These are phyloP conservation scores for Sugiyamaella smithiae DNA, from an alignment of 805 yeast genomes.

Conservation along the genomic window DNA sequence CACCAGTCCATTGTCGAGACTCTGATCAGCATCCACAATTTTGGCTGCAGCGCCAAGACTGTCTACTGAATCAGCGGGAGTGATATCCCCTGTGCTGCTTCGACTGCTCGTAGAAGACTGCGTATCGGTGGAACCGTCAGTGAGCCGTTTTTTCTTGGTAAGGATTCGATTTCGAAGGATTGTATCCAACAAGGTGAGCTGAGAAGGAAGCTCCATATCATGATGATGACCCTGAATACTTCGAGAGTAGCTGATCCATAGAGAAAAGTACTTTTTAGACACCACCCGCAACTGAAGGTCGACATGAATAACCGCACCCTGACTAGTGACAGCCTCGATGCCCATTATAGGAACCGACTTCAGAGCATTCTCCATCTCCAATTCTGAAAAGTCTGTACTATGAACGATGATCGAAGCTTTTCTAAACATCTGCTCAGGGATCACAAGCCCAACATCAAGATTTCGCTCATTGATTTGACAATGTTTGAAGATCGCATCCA, in stretches of 20 bases:
- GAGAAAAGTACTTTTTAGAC: conserved; percentile 52
- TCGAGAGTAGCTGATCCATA: conserved; percentile 88
- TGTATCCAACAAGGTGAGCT: conserved; percentile 40
- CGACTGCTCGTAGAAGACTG: conserved; percentile 11
- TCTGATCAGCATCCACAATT: neutral
- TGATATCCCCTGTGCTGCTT: conserved; percentile 12
- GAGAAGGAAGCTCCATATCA: conserved; percentile 49
- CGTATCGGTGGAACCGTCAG: neutral
- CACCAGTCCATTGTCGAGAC: too few relatives aligned
- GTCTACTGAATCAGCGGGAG: conserved; percentile 33
- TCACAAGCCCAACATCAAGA: conserved; percentile 60
- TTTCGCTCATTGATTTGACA: conserved; percentile 8
- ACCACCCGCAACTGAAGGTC: conserved; percentile 82
- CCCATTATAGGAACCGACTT: conserved; percentile 41
- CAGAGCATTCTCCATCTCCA: neutral
- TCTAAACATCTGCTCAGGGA: conserved; percentile 90
- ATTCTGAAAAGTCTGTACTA: conserved; percentile 1
- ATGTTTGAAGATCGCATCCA: conserved; percentile 42
- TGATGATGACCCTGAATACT: conserved; percentile 27
- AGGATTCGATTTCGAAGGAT: conserved; percentile 5
- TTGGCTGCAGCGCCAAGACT: neutral
- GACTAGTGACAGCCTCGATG: conserved; percentile 63
- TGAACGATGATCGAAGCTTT: conserved; percentile 32
- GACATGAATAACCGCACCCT: conserved; percentile 61
- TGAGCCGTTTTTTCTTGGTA: conserved; percentile 2